phyloP scores from a whole-genome alignment of 83 land plant species.

The Isoetes engelmannii region DNA sequence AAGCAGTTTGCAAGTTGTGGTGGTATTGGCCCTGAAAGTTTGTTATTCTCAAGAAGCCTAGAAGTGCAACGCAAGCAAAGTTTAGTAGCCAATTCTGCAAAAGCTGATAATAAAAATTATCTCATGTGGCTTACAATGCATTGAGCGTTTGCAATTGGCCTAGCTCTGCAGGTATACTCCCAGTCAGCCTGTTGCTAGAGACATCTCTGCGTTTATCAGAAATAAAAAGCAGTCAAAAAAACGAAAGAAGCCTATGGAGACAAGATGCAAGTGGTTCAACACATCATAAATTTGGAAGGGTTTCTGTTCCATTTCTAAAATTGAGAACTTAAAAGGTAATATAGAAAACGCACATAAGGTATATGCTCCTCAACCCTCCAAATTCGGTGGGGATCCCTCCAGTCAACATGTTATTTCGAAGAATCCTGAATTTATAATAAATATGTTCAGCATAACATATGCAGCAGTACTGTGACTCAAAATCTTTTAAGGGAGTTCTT shows the following conservation, averaged over 20 bases:
- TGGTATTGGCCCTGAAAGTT: conserved; percentile 5
- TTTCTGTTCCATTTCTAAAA: too few species aligned
- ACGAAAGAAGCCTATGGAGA: background rate
- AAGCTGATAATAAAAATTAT: conserved; percentile 6
- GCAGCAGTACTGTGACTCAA: background rate
- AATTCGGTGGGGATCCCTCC: conserved; percentile 8
- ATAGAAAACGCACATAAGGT: background rate
- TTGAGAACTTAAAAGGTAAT: background rate
- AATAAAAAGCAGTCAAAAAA: background rate
- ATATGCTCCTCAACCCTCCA: conserved; percentile 1
- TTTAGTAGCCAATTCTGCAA: background rate
- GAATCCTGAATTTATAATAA: background rate
- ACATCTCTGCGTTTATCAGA: conserved; percentile 12
- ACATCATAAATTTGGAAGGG: background rate
- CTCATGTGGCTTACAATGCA: conserved; percentile 45
- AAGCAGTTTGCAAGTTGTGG: conserved; percentile 13
- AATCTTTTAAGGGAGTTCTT: background rate
- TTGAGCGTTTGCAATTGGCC: conserved; percentile 65
- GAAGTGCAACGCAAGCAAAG: background rate
- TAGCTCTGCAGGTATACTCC: conserved; percentile 24
- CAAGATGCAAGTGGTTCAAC: background rate
- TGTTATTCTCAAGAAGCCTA: conserved; percentile 5
- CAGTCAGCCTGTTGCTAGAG: conserved; percentile 11
- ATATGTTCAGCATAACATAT: background rate
- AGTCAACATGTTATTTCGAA: conserved; percentile 1